Evolutionary conservation across 345 rosid species (phyloP).

Genomic region (Psidium guajava): DNA sequence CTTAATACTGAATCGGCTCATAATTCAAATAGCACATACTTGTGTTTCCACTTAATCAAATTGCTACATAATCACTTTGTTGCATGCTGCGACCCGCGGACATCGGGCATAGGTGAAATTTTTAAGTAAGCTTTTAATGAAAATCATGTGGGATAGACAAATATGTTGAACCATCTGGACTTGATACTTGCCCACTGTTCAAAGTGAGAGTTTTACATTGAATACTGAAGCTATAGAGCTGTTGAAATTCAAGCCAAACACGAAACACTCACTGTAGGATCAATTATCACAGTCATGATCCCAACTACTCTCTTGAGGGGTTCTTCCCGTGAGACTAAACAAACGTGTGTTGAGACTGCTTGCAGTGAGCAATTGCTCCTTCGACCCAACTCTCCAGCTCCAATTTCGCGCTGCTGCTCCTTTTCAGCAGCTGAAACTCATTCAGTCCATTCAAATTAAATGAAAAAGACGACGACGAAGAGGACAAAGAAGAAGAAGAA

Average conservation of each 20-base stretch:
- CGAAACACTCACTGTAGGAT: neutral
- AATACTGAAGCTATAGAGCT: neutral
- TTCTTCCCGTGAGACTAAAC: neutral
- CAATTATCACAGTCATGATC: constrained; percentile 8
- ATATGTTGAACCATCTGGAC: neutral
- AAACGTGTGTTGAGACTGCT: constrained; percentile 35
- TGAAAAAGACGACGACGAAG: constrained; percentile 54
- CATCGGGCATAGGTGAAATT: neutral
- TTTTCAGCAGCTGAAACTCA: constrained; percentile 46
- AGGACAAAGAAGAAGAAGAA: constrained; percentile 35
- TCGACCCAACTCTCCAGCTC: constrained; percentile 65
- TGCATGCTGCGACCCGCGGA: neutral
- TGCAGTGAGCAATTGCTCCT: constrained; percentile 94
- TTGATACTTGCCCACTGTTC: neutral
- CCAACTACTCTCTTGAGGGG: neutral
- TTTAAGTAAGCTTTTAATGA: neutral
- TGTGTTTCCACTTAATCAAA: neutral
- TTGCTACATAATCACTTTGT: neutral
- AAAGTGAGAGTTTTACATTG: neutral
- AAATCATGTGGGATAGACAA: neutral
- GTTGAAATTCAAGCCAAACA: neutral
- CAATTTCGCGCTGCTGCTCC: constrained; percentile 45
- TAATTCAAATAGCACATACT: neutral
- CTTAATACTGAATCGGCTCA: neutral
- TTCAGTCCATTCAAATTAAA: constrained; percentile 41